phyloP scores from a whole-genome alignment of 352 stramenopile species.

The Pelagophyceae sp. region DNA sequence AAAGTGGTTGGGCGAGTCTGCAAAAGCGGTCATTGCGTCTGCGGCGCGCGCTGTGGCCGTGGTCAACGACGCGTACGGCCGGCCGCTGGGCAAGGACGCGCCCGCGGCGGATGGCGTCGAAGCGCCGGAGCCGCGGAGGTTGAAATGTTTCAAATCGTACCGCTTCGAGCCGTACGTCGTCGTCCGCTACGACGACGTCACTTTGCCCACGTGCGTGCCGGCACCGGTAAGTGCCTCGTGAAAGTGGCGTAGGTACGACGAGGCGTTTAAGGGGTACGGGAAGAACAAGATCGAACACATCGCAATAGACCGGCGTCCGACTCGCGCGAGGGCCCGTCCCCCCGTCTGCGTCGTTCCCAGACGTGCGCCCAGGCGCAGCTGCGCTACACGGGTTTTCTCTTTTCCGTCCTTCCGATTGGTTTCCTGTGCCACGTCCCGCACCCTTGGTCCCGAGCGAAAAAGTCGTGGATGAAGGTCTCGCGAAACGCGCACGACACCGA shows the following conservation, averaged over 20 bases:
- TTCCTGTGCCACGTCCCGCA: slow-evolving; percentile 9
- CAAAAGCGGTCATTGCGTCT: neutral
- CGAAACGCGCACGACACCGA: neutral
- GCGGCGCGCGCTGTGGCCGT: neutral
- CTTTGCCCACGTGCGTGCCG: too few species aligned
- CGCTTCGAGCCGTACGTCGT: slow-evolving; percentile 30
- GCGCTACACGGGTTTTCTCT: neutral
- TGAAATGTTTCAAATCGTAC: slow-evolving; percentile 1
- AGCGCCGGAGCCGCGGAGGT: neutral
- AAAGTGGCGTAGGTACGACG: too few species aligned
- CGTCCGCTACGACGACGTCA: slow-evolving; percentile 7
- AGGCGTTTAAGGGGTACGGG: slow-evolving; percentile 23
- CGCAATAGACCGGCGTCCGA: too few species aligned
- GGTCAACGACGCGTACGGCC: neutral
- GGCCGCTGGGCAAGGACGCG: slow-evolving; percentile 11
- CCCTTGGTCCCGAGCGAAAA: neutral
- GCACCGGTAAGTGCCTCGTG: too few species aligned
- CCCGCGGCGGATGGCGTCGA: neutral
- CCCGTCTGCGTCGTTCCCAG: too few species aligned
- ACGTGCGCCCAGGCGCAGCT: too few species aligned
- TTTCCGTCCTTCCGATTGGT: slow-evolving; percentile 8
- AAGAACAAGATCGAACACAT: slow-evolving; percentile 27
- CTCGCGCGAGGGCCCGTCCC: too few species aligned
- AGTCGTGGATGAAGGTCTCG: neutral
- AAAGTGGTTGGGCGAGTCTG: neutral